Evolutionary conservation across 2,329 filamentous ascomycete genomes (phyloP).

Genomic region (Xylariales sp.): DNA sequence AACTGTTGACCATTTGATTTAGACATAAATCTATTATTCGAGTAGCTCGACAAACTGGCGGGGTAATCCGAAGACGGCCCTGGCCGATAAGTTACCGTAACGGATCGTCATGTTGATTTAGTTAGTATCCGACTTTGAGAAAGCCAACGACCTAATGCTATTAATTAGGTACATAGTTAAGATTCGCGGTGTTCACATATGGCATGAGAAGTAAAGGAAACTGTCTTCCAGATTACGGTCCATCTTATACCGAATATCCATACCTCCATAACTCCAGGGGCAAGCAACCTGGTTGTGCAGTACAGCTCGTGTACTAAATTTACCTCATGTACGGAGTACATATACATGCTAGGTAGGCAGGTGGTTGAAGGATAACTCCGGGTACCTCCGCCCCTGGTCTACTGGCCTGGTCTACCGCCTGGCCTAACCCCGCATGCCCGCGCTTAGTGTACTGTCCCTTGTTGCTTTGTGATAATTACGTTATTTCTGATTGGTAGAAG

Average conservation of each 20-base stretch:
- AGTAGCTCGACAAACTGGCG: constrained; percentile 25
- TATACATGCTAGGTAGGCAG: not conserved
- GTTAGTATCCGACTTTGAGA: not conserved
- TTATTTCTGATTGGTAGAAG: constrained; percentile 31
- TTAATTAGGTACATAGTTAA: not conserved
- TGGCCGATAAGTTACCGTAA: constrained; percentile 33
- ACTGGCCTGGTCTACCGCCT: no score
- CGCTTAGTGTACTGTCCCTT: not conserved
- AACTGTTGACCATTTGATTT: constrained; percentile 13
- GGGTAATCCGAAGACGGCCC: constrained; percentile 45
- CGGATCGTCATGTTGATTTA: constrained; percentile 17
- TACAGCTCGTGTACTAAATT: not conserved
- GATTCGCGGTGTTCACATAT: not conserved
- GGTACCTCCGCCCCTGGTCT: constrained; percentile 5
- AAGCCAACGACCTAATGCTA: not conserved
- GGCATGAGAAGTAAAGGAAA: not conserved
- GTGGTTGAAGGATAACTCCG: constrained; percentile 7
- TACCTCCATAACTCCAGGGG: not conserved
- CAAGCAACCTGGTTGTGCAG: not conserved
- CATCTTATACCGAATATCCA: not conserved
- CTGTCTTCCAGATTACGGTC: not conserved
- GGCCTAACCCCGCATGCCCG: constrained; percentile 18
- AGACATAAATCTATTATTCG: constrained; percentile 3
- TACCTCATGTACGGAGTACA: not conserved
- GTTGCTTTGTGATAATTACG: constrained; percentile 15